Evolutionary conservation across 164 flowering plant genomes (phyloP).

Genomic region (Nymphaea thermarum): DNA sequence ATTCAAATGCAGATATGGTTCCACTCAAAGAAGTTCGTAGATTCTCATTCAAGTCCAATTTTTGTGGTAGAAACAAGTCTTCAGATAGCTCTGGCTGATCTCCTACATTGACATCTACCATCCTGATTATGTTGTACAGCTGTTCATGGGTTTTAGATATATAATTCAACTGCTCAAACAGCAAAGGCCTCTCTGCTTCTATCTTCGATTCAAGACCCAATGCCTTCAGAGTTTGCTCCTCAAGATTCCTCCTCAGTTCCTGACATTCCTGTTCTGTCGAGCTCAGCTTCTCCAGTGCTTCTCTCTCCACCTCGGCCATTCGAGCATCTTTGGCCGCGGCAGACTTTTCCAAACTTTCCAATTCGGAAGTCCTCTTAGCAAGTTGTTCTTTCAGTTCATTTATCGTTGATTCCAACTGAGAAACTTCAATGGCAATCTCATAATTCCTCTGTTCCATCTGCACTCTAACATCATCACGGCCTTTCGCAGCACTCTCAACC

Average conservation of each 20-base stretch:
- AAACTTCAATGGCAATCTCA: constrained; percentile 95
- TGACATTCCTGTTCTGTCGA: constrained; percentile 27
- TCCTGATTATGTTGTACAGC: constrained; percentile 38
- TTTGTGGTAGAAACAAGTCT: constrained; percentile 69
- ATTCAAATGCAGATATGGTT: constrained; percentile 55
- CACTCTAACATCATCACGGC: constrained; percentile 67
- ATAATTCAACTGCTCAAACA: constrained; percentile 60
- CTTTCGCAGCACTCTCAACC: constrained; percentile 43
- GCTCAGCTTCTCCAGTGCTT: constrained; percentile 28
- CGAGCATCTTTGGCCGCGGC: constrained; percentile 40
- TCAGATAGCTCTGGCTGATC: constrained; percentile 59
- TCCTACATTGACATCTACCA: constrained; percentile 43
- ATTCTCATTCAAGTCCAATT: constrained; percentile 73
- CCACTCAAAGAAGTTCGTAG: constrained; percentile 68
- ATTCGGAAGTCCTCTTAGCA: constrained; percentile 25
- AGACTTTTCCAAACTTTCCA: constrained; percentile 38
- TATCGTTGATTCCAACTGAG: constrained; percentile 83
- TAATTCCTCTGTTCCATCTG: constrained; percentile 87
- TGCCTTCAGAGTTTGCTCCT: constrained; percentile 39
- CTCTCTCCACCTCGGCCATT: constrained; percentile 39
- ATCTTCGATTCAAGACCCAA: constrained; percentile 41
- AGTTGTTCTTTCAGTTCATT: constrained; percentile 61
- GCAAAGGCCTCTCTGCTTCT: constrained; percentile 48
- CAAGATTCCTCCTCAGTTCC: constrained; percentile 33
- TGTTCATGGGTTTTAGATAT: constrained; percentile 59